These are phyloP conservation scores for Heterobasidion annosum DNA, from an alignment of 1,284 basidiomycete genomes.

Conservation along the genomic window DNA sequence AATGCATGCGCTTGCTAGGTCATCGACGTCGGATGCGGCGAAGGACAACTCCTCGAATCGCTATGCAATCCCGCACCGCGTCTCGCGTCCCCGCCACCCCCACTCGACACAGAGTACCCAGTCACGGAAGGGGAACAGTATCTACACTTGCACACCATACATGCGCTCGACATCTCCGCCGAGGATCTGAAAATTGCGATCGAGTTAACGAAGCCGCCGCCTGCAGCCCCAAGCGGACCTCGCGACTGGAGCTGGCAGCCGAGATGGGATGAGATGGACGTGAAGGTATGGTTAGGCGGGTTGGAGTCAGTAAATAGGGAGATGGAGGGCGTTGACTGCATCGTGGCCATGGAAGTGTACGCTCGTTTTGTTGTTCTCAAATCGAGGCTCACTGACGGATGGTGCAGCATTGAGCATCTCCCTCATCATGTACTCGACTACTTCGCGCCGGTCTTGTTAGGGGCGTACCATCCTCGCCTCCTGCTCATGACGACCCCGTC, in stretches of 20 bases:
- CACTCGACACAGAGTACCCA: constrained; percentile 19
- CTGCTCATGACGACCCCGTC: constrained; percentile 88
- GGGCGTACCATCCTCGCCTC: constrained; percentile 73
- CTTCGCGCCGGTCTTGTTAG: constrained; percentile 79
- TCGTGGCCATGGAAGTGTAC: constrained; percentile 83
- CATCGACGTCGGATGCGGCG: constrained; percentile 74
- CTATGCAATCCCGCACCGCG: constrained; percentile 68
- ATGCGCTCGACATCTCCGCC: constrained; percentile 59
- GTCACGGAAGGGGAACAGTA: constrained; percentile 32
- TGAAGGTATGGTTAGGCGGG: constrained; percentile 77
- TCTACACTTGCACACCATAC: constrained; percentile 49
- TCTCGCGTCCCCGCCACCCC: constrained; percentile 23
- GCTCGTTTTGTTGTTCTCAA: constrained; percentile 18
- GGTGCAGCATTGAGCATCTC: constrained; percentile 79
- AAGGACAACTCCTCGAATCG: constrained; percentile 61
- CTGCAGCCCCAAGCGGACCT: background rate
- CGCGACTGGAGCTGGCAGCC: constrained; percentile 10
- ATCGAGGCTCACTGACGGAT: background rate
- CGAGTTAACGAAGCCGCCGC: constrained; percentile 28
- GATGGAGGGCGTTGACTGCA: constrained; percentile 73
- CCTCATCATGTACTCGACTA: constrained; percentile 56
- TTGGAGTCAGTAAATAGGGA: constrained; percentile 69
- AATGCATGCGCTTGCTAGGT: constrained; percentile 32
- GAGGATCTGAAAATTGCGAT: constrained; percentile 44
- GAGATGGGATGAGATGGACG: constrained; percentile 71